Evolutionary conservation across 768 basidiomycete species (phyloP).

Genomic region (Russula brevipes): DNA sequence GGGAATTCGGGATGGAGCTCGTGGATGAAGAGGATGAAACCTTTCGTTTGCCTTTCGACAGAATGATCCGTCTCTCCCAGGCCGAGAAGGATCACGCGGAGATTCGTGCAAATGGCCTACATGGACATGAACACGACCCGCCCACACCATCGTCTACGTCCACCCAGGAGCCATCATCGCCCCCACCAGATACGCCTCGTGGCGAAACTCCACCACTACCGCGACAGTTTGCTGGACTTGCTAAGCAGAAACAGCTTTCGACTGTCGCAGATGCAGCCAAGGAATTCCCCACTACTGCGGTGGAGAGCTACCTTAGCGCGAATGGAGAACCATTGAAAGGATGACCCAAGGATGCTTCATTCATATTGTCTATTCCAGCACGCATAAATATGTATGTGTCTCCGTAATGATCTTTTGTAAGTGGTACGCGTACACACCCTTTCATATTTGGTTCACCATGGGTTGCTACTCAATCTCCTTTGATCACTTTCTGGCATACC

Average conservation of each 20-base stretch:
- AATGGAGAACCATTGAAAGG: conserved; percentile 55
- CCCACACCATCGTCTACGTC: conserved; percentile 25
- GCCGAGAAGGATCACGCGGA: conserved; percentile 32
- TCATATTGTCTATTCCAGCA: conserved; percentile 9
- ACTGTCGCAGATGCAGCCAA: conserved; percentile 51
- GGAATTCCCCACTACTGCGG: conserved; percentile 47
- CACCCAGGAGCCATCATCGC: conserved; percentile 36
- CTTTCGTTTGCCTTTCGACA: conserved; percentile 25
- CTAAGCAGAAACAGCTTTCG: conserved; percentile 43
- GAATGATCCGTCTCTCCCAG: conserved; percentile 33
- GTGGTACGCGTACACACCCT: conserved; percentile 20
- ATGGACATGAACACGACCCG: conserved; percentile 15
- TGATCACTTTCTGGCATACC: conserved; percentile 22
- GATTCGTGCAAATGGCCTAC: conserved; percentile 24
- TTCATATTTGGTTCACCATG: conserved; percentile 21
- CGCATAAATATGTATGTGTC: conserved; percentile 23
- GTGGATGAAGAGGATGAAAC: conserved; percentile 49
- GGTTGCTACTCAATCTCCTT: conserved; percentile 21
- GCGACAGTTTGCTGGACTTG: conserved; percentile 41
- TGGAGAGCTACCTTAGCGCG: conserved; percentile 60
- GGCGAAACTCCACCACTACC: conserved; percentile 47
- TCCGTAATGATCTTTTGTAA: conserved; percentile 23
- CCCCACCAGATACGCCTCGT: conserved; percentile 29
- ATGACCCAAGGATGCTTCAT: conserved; percentile 25
- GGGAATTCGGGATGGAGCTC: no score